Evolutionary conservation across 2,329 filamentous ascomycete genomes (phyloP).

Genomic region (Epichloe coenophiala): DNA sequence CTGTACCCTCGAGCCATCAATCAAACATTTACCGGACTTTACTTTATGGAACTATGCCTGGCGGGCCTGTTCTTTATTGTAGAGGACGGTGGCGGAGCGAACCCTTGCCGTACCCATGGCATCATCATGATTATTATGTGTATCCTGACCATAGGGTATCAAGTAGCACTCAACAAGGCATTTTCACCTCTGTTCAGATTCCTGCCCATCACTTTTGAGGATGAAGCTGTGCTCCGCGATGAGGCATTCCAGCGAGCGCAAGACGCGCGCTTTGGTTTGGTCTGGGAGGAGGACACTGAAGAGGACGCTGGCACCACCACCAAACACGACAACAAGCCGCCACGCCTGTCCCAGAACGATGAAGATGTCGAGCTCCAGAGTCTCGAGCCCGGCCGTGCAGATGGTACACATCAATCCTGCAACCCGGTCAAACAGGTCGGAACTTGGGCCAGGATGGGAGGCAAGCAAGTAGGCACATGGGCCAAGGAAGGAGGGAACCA

Average conservation of each 20-base stretch:
- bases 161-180: constrained; percentile 65
- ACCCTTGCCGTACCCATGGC: constrained; percentile 60
- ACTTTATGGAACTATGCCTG: constrained; percentile 85
- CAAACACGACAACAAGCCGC: constrained; percentile 14
- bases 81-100: constrained; percentile 36
- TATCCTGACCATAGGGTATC: constrained; percentile 61
- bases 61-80: constrained; percentile 83
- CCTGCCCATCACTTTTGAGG: constrained; percentile 87
- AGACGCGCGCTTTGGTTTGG: constrained; percentile 51
- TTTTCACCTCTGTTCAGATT: constrained; percentile 81
- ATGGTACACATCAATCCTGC: constrained; percentile 18
- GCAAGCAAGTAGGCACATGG: constrained; percentile 19
- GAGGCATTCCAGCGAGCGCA: constrained; percentile 76
- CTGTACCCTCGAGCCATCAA: constrained; percentile 89
- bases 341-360: constrained; percentile 21
- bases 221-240: constrained; percentile 85
- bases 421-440: constrained; percentile 35
- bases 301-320: constrained; percentile 23
- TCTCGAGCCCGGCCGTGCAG: constrained; percentile 11
- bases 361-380: constrained; percentile 26
- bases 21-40: constrained; percentile 87
- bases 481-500: constrained; percentile 32
- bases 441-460: constrained; percentile 27
- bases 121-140: constrained; percentile 71
- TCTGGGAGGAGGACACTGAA: constrained; percentile 31